Conservation (phyloP, 176 grass and related monocot genomes). For the Hordeum vulgare region DNA sequence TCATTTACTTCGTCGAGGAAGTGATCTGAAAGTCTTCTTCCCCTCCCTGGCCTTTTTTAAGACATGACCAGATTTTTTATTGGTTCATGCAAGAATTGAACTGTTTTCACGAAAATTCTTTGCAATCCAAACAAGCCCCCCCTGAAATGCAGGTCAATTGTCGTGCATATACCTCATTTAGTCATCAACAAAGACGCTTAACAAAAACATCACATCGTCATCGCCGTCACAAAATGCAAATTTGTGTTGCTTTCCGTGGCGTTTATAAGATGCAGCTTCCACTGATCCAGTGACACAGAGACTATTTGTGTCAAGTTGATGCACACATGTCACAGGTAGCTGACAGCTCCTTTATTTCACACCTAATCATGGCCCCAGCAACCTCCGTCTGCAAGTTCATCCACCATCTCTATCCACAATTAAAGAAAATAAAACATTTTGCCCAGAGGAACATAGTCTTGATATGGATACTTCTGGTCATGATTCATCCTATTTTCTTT, state of each 20-base stretch:
- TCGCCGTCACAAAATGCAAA: neutral
- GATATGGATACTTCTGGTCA: neutral
- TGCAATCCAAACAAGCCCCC: too few relatives aligned
- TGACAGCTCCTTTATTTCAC: neutral
- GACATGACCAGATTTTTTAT: neutral
- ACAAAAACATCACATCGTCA: neutral
- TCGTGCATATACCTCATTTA: neutral
- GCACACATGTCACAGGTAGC: neutral
- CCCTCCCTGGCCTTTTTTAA: neutral
- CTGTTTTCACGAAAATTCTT: too few relatives aligned
- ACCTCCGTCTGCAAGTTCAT: neutral
- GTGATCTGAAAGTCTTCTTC: neutral
- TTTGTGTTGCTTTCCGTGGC: neutral
- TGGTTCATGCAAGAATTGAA: too few relatives aligned
- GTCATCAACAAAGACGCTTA: neutral
- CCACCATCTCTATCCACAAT: constrained; percentile 8
- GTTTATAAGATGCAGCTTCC: neutral
- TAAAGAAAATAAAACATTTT: neutral
- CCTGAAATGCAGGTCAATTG: neutral
- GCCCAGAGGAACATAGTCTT: neutral
- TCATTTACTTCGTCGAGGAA: neutral
- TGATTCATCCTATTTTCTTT: neutral
- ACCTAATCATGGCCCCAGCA: neutral
- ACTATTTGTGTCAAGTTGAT: neutral
- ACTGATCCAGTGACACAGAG: neutral